Conservation (phyloP, 305 asterid genomes). For the Plantago lanceolata region DNA sequence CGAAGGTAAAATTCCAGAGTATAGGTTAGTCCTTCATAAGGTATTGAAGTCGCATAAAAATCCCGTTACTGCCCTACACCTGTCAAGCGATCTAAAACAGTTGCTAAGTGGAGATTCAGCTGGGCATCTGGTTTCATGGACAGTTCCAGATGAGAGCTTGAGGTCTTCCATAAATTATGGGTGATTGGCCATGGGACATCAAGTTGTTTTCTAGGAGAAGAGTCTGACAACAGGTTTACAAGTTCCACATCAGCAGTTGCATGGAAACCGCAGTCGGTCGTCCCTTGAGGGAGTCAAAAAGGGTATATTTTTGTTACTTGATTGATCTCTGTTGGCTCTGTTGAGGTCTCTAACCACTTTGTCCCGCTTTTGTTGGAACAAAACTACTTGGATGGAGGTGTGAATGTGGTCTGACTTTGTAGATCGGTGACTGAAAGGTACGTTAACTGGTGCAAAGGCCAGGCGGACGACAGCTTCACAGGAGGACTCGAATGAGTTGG, state of each 20-base stretch:
- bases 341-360: constrained; percentile 18
- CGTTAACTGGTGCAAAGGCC: constrained; percentile 13
- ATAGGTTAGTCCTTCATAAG: constrained; percentile 71
- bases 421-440: constrained; percentile 17
- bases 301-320: constrained; percentile 3
- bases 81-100: constrained; percentile 76
- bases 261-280: neutral
- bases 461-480: constrained; percentile 21
- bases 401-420: constrained; percentile 10
- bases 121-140: constrained; percentile 87
- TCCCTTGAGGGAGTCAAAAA: neutral
- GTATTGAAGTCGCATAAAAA: constrained; percentile 78
- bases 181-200: constrained; percentile 33
- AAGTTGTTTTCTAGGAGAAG: neutral
- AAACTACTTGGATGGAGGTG: constrained; percentile 16
- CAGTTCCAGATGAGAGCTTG: constrained; percentile 80
- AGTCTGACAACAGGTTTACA: constrained; percentile 5
- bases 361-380: constrained; percentile 18
- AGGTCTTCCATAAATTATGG: constrained; percentile 58
- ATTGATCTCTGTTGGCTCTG: constrained; percentile 23
- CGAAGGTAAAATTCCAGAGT: constrained; percentile 67
- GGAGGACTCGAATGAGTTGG: constrained; percentile 20
- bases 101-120: constrained; percentile 83
- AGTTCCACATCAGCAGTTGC: neutral
- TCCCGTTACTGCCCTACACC: constrained; percentile 81